phyloP scores from a whole-genome alignment of 140 eudicot species.

The Anethum foeniculum region DNA sequence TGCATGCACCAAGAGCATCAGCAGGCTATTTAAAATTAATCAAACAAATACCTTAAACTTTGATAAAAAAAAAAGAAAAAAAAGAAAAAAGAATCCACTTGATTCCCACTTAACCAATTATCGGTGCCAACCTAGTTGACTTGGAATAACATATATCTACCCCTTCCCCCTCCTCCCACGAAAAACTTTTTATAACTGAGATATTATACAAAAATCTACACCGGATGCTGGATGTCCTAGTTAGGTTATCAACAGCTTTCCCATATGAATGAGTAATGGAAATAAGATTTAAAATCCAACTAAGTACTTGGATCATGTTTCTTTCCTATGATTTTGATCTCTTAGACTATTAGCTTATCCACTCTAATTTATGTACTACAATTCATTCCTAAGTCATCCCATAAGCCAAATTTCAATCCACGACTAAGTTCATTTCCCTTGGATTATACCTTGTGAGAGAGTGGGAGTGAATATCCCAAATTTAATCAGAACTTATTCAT shows the following conservation, averaged over 20 bases:
- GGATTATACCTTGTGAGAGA: neutral
- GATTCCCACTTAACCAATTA: neutral
- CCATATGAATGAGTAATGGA: neutral
- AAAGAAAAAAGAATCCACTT: neutral
- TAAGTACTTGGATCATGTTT: neutral
- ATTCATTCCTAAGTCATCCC: neutral
- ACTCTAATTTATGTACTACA: neutral
- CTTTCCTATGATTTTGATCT: neutral
- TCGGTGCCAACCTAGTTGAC: neutral
- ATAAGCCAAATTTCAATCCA: neutral
- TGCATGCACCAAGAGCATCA: constrained; percentile 22
- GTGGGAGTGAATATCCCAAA: too few species aligned
- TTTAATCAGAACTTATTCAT: too few species aligned
- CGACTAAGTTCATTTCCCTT: neutral
- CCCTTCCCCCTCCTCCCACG: neutral
- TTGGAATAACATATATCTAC: neutral
- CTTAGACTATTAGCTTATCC: neutral
- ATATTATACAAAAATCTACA: neutral
- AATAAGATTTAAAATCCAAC: neutral
- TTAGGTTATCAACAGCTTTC: neutral
- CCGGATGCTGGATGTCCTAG: neutral
- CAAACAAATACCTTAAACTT: neutral
- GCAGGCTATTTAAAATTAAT: constrained; percentile 1
- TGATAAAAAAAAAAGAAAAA: neutral
- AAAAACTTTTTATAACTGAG: neutral